Evolutionary conservation across 129 eudicot genomes (phyloP).

Genomic region (Flaveria bidentis): DNA sequence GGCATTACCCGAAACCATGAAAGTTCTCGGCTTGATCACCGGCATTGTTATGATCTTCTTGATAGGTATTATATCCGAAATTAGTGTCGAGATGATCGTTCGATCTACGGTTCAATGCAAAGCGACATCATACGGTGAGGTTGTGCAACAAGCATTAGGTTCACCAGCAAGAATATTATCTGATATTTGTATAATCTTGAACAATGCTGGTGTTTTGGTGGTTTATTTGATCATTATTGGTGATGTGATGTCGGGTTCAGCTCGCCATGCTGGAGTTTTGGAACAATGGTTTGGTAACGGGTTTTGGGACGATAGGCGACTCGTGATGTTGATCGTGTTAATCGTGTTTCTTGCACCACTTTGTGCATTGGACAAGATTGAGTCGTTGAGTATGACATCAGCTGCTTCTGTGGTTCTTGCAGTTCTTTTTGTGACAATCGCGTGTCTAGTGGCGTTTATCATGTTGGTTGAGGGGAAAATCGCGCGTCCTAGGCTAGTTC

Average conservation of each 20-base stretch:
- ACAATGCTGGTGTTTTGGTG: constrained; percentile 78
- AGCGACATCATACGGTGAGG: constrained; percentile 84
- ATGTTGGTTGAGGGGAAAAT: constrained; percentile 68
- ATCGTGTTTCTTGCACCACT: constrained; percentile 78
- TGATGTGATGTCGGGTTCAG: constrained; percentile 90
- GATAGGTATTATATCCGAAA: constrained; percentile 71
- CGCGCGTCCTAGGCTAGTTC: constrained; percentile 63
- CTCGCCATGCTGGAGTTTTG: constrained; percentile 69
- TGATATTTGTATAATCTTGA: constrained; percentile 67
- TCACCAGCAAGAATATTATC: constrained; percentile 55
- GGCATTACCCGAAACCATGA: constrained; percentile 99
- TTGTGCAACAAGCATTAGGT: constrained; percentile 76
- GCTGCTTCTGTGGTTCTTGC: constrained; percentile 94
- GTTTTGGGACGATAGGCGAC: constrained; percentile 77
- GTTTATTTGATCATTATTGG: constrained; percentile 92
- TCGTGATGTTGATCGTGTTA: constrained; percentile 55
- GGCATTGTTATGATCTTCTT: constrained; percentile 60
- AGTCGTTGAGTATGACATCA: constrained; percentile 75
- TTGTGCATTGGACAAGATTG: constrained; percentile 77
- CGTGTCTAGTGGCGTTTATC: constrained; percentile 45
- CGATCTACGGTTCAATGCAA: constrained; percentile 69
- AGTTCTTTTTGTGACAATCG: constrained; percentile 65
- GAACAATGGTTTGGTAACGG: constrained; percentile 85
- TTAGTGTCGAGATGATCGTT: constrained; percentile 74
- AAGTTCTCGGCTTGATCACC: constrained; percentile 67